A percentile compares a stretch with the other conserved stretches of the same genome.
Evolutionary conservation across 305 asterid genomes (phyloP).

Genomic region (Fraxinus angustifolia): DNA sequence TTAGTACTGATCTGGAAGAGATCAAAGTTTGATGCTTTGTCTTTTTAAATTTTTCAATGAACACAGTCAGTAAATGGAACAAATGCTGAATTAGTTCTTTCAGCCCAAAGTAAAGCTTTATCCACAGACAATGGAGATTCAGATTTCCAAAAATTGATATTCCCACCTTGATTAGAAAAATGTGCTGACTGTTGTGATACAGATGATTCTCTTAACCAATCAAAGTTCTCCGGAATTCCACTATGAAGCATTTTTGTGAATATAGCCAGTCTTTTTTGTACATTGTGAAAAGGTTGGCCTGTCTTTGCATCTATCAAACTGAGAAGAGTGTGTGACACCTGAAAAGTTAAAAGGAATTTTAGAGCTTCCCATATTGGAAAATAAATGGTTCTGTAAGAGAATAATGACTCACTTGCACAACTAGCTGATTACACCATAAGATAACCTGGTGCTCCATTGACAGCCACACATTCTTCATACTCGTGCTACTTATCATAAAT

Average conservation of each 20-base stretch:
- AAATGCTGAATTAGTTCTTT: conserved; percentile 5
- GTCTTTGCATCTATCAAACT: conserved; percentile 70
- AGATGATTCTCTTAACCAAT: conserved; percentile 47
- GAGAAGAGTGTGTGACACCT: conserved; percentile 97
- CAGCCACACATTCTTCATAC: conserved; percentile 89
- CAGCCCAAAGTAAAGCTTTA: conserved; percentile 15
- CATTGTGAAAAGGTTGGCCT: conserved; percentile 64
- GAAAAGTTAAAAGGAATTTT: conserved; percentile 35
- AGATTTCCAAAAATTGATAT: conserved; percentile 52
- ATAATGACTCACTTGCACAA: conserved; percentile 76
- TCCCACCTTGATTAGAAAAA: conserved; percentile 36
- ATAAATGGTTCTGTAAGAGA: conserved; percentile 21
- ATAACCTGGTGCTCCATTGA: conserved; percentile 99
- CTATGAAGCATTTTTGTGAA: conserved; percentile 83
- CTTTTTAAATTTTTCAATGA: not conserved
- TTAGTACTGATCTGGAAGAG: conserved; percentile 4
- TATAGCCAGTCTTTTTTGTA: conserved; percentile 64
- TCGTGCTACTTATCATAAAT: conserved; percentile 75
- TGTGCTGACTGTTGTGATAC: conserved; percentile 33
- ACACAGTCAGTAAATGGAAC: conserved; percentile 1
- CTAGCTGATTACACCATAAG: conserved; percentile 97
- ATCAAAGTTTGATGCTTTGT: not conserved
- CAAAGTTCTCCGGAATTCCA: conserved; percentile 74
- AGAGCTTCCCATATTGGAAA: conserved; percentile 22
- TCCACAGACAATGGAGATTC: conserved; percentile 18